Percentiles rank a stretch among this genome's conserved stretches.
phyloP scores from a whole-genome alignment of 352 stramenopile genomes.

The Phytophthora sojae region DNA sequence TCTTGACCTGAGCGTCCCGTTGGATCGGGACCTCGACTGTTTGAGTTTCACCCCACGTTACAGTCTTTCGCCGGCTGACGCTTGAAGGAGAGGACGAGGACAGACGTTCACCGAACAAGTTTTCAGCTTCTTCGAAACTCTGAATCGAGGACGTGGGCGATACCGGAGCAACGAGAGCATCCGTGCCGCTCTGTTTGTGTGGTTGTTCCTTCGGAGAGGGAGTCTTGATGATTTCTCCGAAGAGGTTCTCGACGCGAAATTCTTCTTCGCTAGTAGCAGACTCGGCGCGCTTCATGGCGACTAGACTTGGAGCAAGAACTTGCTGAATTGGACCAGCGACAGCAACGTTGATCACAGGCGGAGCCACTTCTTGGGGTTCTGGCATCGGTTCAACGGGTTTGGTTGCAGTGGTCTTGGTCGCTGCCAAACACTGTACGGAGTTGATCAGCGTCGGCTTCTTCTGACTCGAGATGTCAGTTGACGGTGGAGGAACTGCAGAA shows the following conservation, averaged over 20 bases:
- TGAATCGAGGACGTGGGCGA: constrained; percentile 26
- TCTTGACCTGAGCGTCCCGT: constrained; percentile 4
- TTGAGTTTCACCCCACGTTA: constrained; percentile 37
- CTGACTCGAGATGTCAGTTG: neutral
- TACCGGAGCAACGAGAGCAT: neutral
- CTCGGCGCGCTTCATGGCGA: constrained; percentile 7
- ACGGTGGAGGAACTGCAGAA: neutral
- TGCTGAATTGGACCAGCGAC: constrained; percentile 2
- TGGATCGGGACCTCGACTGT: constrained; percentile 18
- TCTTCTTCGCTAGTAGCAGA: constrained; percentile 23
- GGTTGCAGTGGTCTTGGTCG: neutral
- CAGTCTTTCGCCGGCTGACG: constrained; percentile 26
- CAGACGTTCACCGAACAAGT: constrained; percentile 62
- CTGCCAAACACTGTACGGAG: neutral
- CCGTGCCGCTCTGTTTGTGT: neutral
- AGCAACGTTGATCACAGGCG: constrained; percentile 11
- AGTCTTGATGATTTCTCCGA: constrained; percentile 25
- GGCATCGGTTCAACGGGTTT: constrained; percentile 20
- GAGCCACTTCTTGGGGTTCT: constrained; percentile 17
- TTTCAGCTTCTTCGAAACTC: constrained; percentile 51
- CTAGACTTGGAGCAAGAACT: neutral
- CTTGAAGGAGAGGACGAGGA: constrained; percentile 20
- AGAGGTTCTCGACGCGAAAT: constrained; percentile 25
- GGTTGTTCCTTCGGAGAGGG: constrained; percentile 4
- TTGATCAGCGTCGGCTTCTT: constrained; percentile 1